phyloP scores from a whole-genome alignment of 2,329 filamentous ascomycete species.

The Dryadomyces quercus-mongolicae region DNA sequence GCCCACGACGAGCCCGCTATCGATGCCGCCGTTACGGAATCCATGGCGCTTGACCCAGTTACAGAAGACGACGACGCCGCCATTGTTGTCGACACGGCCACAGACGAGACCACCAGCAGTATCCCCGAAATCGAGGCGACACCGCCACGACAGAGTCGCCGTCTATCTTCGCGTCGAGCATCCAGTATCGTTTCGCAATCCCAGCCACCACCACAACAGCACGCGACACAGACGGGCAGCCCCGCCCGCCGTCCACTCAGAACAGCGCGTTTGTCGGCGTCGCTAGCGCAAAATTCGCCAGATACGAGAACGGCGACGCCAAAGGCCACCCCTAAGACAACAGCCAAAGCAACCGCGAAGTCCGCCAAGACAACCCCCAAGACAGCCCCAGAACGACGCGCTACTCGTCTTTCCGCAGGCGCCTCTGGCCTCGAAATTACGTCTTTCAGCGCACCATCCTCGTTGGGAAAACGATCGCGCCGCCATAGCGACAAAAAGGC shows the following conservation, averaged over 20 bases:
- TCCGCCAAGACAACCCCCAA: background rate
- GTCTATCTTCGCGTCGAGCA: background rate
- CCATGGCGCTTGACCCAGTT: background rate
- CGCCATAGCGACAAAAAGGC: slow-evolving; percentile 24
- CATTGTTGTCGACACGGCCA: background rate
- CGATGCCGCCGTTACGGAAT: no score
- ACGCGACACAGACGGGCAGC: background rate
- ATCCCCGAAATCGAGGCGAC: background rate
- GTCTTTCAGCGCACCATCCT: slow-evolving; percentile 26
- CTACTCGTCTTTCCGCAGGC: slow-evolving; percentile 29
- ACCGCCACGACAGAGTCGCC: background rate
- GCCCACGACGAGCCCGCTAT: background rate
- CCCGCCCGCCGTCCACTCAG: slow-evolving; percentile 6
- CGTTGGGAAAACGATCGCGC: slow-evolving; percentile 48
- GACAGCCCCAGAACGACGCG: slow-evolving; percentile 19
- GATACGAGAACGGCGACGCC: background rate
- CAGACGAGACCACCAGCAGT: no score
- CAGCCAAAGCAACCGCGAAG: background rate
- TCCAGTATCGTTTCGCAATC: background rate
- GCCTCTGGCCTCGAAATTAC: slow-evolving; percentile 25
- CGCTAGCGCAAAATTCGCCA: background rate
- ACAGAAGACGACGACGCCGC: background rate
- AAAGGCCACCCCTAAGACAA: background rate
- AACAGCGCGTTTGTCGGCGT: slow-evolving; percentile 5
- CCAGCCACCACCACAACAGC: background rate